phyloP scores from a whole-genome alignment of 176 grass and related monocot genomes.

The Bromus sterilis region DNA sequence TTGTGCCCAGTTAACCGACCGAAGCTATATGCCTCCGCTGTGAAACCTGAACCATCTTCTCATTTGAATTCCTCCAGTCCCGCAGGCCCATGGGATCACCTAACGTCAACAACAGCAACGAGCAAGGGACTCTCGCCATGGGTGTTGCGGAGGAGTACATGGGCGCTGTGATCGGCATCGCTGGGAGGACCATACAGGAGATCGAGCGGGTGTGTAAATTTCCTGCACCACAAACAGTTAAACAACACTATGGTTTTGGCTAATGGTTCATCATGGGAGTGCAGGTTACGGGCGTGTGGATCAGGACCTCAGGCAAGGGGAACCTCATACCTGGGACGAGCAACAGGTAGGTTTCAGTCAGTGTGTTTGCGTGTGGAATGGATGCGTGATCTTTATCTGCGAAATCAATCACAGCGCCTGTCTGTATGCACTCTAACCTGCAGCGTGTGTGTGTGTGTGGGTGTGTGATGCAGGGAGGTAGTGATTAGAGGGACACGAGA shows the following conservation, averaged over 20 bases:
- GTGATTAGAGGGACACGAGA: not conserved
- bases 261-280: not conserved
- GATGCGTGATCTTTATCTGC: not conserved
- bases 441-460: not conserved
- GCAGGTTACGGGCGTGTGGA: constrained; percentile 85
- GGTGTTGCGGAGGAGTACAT: constrained; percentile 88
- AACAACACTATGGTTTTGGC: not conserved
- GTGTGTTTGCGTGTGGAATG: not conserved
- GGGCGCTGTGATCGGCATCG: constrained; percentile 76
- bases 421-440: not conserved
- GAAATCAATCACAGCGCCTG: not conserved
- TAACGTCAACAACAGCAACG: constrained; percentile 36
- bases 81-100: constrained; percentile 32
- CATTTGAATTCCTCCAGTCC: constrained; percentile 26
- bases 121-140: constrained; percentile 59
- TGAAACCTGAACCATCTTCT: not conserved
- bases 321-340: constrained; percentile 70
- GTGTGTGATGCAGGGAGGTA: not conserved
- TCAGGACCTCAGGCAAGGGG: constrained; percentile 85
- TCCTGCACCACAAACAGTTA: not conserved
- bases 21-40: not conserved
- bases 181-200: constrained; percentile 81
- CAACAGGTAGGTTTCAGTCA: not conserved
- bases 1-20: not conserved
- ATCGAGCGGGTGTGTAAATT: constrained; percentile 57